phyloP scores from a whole-genome alignment of 257 asterid species.

The Agastache rugosa region DNA sequence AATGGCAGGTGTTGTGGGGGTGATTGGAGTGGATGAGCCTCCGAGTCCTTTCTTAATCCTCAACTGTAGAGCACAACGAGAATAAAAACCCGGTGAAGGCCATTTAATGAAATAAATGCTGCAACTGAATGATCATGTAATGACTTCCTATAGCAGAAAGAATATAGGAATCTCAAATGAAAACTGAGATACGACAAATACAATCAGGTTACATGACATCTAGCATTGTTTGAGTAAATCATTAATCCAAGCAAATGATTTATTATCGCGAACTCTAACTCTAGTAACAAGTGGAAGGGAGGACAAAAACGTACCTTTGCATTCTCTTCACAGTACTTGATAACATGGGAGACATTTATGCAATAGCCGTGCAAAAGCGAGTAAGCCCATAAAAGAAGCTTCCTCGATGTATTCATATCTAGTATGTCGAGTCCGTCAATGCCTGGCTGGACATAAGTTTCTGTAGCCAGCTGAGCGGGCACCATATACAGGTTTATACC shows the following conservation, averaged over 20 bases:
- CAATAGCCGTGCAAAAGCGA: constrained; percentile 84
- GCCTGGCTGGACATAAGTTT: constrained; percentile 91
- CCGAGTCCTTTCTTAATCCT: constrained; percentile 75
- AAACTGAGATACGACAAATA: not conserved
- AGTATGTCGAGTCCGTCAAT: constrained; percentile 89
- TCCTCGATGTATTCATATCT: constrained; percentile 94
- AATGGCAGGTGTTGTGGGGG: constrained; percentile 44
- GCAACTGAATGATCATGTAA: not conserved
- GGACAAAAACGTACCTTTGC: constrained; percentile 60
- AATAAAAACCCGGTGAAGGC: not conserved
- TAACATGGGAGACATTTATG: constrained; percentile 66
- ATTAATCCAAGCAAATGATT: not conserved
- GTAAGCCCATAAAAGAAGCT: constrained; percentile 94
- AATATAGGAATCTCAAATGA: not conserved
- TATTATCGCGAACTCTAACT: not conserved
- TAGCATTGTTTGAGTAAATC: not conserved
- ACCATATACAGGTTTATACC: constrained; percentile 91
- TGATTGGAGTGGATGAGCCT: constrained; percentile 50
- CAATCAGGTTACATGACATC: not conserved
- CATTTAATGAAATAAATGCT: not conserved
- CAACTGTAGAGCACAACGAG: constrained; percentile 54
- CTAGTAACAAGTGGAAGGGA: not conserved
- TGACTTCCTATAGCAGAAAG: not conserved
- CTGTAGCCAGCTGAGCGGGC: constrained; percentile 91
- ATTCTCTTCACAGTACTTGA: constrained; percentile 88